A percentile compares a stretch with the other conserved stretches of the same genome.
phyloP scores from a whole-genome alignment of 1,284 basidiomycete genomes.

The Tilletia horrida region DNA sequence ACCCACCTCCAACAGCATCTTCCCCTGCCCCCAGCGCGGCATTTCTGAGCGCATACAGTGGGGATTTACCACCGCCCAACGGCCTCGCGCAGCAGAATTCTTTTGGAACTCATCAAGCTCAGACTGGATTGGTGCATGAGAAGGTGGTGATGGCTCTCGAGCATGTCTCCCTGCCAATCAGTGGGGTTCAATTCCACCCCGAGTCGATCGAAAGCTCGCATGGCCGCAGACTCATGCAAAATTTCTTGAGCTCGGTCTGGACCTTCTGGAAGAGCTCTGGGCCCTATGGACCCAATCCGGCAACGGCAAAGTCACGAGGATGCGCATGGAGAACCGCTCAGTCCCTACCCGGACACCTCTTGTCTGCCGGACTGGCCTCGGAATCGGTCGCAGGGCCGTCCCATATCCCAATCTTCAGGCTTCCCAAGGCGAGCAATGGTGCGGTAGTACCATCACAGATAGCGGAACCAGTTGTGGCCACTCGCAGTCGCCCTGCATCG shows the following conservation, averaged over 20 bases:
- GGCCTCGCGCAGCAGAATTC: conserved; percentile 18
- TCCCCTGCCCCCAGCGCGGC: background rate
- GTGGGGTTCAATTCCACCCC: conserved; percentile 94
- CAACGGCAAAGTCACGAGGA: background rate
- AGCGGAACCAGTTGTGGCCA: no score
- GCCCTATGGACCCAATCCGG: background rate
- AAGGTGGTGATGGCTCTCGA: conserved; percentile 44
- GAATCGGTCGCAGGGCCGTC: no score
- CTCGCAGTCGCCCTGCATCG: background rate
- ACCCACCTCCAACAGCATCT: conserved; percentile 27
- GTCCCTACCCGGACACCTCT: background rate
- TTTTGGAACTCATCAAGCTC: background rate
- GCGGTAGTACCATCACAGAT: no score
- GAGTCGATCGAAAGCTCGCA: conserved; percentile 56
- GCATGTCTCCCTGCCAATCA: conserved; percentile 62
- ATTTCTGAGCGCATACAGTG: background rate
- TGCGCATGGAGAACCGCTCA: background rate
- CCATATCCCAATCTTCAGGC: no score
- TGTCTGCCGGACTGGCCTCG: no score
- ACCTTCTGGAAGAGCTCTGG: conserved; percentile 29
- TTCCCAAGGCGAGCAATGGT: no score
- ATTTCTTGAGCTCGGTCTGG: conserved; percentile 39
- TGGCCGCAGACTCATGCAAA: conserved; percentile 39
- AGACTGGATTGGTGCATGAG: conserved; percentile 16
- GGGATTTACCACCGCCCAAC: background rate